phyloP scores from a whole-genome alignment of 2,329 filamentous ascomycete species.

The Tothia fuscella region DNA sequence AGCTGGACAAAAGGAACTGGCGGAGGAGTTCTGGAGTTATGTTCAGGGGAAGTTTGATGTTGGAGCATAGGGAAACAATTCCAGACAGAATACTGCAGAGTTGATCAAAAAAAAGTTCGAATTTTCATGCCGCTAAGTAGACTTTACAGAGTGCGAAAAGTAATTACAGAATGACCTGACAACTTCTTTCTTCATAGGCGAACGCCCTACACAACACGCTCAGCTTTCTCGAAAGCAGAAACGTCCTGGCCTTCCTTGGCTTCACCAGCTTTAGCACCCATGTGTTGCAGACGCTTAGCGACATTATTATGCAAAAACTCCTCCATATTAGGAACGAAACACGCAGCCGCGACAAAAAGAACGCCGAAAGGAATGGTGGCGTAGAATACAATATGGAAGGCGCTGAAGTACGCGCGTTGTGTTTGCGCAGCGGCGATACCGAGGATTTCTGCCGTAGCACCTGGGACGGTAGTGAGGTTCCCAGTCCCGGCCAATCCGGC shows the following conservation, averaged over 20 bases:
- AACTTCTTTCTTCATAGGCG: too few species aligned
- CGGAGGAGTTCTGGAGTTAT: constrained; percentile 38
- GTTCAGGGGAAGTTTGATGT: constrained; percentile 35
- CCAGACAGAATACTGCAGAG: too few species aligned
- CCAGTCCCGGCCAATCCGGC: constrained; percentile 15
- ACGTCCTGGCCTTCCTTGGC: neutral
- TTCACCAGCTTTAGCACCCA: constrained; percentile 8
- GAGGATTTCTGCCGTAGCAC: constrained; percentile 16
- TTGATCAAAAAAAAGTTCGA: too few species aligned
- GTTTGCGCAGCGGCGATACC: constrained; percentile 13
- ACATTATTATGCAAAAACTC: constrained; percentile 18
- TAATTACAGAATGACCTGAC: too few species aligned
- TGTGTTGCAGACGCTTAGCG: constrained; percentile 17
- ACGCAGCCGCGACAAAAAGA: constrained; percentile 15
- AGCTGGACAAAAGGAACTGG: constrained; percentile 32
- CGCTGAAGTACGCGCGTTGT: constrained; percentile 14
- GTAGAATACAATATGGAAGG: constrained; percentile 16
- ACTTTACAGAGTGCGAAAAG: too few species aligned
- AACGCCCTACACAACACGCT: too few species aligned
- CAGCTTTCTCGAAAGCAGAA: too few species aligned
- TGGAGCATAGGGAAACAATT: too few species aligned
- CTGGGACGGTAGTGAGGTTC: constrained; percentile 17
- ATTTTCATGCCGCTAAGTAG: too few species aligned
- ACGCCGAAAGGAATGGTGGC: constrained; percentile 19
- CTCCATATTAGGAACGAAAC: constrained; percentile 17